Base-by-base conservation (phyloP, 1,284 basidiomycete genomes). In the Chondrostereum purpureum region DNA sequence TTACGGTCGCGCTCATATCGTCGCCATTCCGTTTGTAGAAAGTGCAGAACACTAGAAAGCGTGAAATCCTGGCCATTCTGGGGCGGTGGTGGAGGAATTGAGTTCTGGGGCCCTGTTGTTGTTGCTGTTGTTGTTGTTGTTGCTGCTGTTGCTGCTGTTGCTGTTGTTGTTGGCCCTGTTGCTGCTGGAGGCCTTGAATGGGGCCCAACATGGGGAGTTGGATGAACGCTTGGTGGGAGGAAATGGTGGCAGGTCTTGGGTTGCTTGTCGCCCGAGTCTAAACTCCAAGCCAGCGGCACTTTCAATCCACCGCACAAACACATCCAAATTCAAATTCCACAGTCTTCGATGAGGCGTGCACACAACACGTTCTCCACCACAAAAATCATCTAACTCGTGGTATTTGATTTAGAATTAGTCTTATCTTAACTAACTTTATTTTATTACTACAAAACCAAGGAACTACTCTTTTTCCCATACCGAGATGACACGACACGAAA, bases 1-100 rank as follows among this genome's bases (percentile, higher is more conserved):
- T 99, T 99, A 58, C 95, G 80, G 69, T 99, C 94, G 62, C 92
- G 85, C 64, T 98, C 94, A 62, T 92, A 94, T 50, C 92, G 77
- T 51, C 96, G 77, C 92, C 94, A 98, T 75, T 99, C 96, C 43
- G 90, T 92, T 69, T 99, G 96, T 40, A 99, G 77, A 65, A 93
- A 98, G 69, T 99, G 95, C 49, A 99, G 76, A 47, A 98, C 92
- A 60, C 84, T 90, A 6, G 94, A 93, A 48, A 99, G 83, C 36
- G 89, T 95, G 66, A 89, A 91, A 66, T 92, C 89, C 61, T 89
- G 83, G 53, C 85, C 84, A 59, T 83, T 88, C 64, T 83, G 81
- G 20, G 81, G 86, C 36, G 83, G 80, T 11, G 77, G 83, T 5
- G 79, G 80, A 11, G 83, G 86, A 45, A 85, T 80, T 53, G 72